Conservation (phyloP, 306 rosid genomes). For the Crotalaria pallida region DNA sequence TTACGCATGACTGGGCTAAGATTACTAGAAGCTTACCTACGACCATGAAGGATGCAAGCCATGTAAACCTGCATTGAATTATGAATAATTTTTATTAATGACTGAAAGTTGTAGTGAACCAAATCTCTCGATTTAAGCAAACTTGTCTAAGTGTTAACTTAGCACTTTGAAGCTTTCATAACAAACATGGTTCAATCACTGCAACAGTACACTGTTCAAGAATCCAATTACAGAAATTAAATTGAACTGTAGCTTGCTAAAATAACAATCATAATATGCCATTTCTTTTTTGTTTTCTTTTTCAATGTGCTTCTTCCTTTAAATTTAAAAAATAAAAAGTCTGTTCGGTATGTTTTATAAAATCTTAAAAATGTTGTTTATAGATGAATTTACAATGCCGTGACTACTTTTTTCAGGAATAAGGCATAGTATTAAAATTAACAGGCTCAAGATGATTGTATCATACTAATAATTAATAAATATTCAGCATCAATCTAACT, state of each 20-base stretch:
- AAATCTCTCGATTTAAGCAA: conserved; percentile 9
- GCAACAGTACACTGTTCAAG: background rate
- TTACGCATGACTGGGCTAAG: too few species aligned
- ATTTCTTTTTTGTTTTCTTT: too few species aligned
- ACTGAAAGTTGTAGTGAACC: background rate
- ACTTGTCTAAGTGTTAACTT: background rate
- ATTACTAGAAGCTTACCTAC: conserved; percentile 46
- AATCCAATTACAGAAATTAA: background rate
- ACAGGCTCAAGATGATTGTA: background rate
- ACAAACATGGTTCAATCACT: background rate
- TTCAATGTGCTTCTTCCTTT: background rate
- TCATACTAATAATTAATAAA: background rate
- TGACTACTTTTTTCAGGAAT: background rate
- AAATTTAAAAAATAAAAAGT: too few species aligned
- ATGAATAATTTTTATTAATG: background rate
- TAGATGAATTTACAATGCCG: too few species aligned
- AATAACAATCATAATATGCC: background rate
- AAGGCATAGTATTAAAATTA: background rate
- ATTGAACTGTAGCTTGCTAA: background rate
- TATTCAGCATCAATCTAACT: background rate
- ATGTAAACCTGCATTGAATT: conserved; percentile 68
- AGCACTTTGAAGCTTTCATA: background rate
- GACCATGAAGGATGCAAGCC: conserved; percentile 84
- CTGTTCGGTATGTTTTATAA: too few species aligned
- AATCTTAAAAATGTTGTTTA: too few species aligned